phyloP scores from a whole-genome alignment of 164 flowering plant species.

The Euptelea pleiosperma region DNA sequence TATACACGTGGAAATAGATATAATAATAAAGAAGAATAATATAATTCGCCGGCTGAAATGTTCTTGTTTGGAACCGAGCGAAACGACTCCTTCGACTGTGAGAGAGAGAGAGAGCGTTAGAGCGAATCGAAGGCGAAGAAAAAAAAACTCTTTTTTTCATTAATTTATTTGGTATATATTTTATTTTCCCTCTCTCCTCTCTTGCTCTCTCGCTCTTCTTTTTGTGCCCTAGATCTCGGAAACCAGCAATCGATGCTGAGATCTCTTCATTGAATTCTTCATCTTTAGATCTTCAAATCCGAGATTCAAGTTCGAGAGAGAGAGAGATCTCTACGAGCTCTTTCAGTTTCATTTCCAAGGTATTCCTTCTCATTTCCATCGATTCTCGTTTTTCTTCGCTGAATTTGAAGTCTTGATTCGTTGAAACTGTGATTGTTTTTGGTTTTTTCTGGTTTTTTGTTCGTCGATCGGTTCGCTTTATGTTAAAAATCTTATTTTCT shows the following conservation, averaged over 20 bases:
- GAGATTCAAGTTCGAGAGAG: constrained; percentile 1
- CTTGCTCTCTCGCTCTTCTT: not conserved
- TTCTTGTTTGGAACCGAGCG: constrained; percentile 12
- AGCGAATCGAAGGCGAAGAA: not conserved
- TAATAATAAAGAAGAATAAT: not conserved
- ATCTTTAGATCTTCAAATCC: constrained; percentile 9
- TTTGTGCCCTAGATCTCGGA: constrained; percentile 28
- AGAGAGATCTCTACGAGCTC: not conserved
- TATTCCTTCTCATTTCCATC: not conserved
- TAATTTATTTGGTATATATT: not conserved
- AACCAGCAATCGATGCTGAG: not conserved
- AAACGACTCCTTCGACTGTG: constrained; percentile 1
- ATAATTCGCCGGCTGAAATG: constrained; percentile 22
- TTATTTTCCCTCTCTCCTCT: not conserved
- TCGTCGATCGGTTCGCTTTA: not conserved
- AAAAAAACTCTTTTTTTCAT: not conserved
- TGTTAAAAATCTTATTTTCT: not conserved
- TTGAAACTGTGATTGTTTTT: not conserved
- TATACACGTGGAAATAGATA: too few species aligned
- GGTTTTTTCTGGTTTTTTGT: not conserved
- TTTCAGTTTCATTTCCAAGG: constrained; percentile 7
- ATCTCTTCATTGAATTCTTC: not conserved
- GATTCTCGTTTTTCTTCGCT: not conserved
- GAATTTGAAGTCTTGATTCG: constrained; percentile 2
- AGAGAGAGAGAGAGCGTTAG: constrained; percentile 6